A percentile compares a stretch with the other conserved stretches of the same genome.
Evolutionary conservation across 306 rosid genomes (phyloP).

Genomic region (Canavalia gladiata): DNA sequence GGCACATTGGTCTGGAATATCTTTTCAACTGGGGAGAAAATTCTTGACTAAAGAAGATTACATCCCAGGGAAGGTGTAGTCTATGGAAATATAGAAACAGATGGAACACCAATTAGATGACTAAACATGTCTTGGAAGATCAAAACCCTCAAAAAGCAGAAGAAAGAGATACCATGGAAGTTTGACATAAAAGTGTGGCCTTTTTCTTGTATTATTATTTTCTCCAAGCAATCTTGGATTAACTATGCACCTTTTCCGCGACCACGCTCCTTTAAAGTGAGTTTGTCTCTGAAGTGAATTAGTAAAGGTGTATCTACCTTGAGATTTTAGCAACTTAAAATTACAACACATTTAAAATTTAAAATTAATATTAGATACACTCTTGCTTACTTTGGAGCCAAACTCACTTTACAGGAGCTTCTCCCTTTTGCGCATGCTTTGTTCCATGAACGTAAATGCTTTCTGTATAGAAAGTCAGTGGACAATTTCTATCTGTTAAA

Average conservation of each 20-base stretch:
- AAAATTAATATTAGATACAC: conserved; percentile 12
- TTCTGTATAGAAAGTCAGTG: conserved; percentile 35
- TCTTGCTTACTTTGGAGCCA: conserved; percentile 31
- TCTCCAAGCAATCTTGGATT: conserved; percentile 46
- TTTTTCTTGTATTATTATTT: not conserved
- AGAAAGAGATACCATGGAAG: conserved; percentile 38
- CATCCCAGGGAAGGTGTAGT: conserved; percentile 35
- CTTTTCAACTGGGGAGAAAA: conserved; percentile 88
- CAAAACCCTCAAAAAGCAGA: conserved; percentile 28
- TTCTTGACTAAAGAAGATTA: conserved; percentile 63
- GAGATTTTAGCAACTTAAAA: conserved; percentile 1
- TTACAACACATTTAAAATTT: conserved; percentile 7
- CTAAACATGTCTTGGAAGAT: conserved; percentile 45
- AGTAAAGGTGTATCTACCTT: conserved; percentile 26
- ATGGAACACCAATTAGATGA: conserved; percentile 43
- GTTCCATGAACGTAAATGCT: not conserved
- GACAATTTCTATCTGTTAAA: conserved; percentile 46
- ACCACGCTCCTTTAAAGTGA: conserved; percentile 24
- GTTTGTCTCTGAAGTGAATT: conserved; percentile 22
- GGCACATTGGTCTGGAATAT: conserved; percentile 91
- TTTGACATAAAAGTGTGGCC: conserved; percentile 54
- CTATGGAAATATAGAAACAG: conserved; percentile 12
- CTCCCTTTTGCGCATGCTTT: not conserved
- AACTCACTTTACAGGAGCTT: conserved; percentile 12
- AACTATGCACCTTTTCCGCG: conserved; percentile 30